These are phyloP conservation scores for Coniferiporia weirii DNA, from an alignment of 1,284 basidiomycete species.

Conservation along the genomic window DNA sequence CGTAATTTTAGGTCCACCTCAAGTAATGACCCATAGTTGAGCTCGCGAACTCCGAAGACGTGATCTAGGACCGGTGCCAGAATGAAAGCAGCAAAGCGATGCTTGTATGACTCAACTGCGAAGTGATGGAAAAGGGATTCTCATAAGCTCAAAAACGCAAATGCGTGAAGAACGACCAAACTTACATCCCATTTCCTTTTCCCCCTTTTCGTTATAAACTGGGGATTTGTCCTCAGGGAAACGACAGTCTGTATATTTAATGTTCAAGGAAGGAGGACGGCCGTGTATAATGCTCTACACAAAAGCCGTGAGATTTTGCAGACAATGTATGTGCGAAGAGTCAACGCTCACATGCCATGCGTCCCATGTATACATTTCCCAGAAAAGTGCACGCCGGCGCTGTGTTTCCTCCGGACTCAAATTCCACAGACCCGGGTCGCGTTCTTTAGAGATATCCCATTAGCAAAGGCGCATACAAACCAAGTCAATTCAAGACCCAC, in stretches of 20 bases:
- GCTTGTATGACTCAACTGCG: constrained; percentile 45
- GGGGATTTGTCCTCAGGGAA: constrained; percentile 44
- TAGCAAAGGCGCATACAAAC: background rate
- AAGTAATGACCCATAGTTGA: constrained; percentile 37
- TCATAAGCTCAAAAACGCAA: background rate
- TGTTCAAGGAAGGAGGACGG: constrained; percentile 39
- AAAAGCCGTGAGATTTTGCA: background rate
- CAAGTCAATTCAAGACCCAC: constrained; percentile 30
- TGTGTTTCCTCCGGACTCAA: constrained; percentile 44
- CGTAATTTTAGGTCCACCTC: constrained; percentile 43
- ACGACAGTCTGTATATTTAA: constrained; percentile 43
- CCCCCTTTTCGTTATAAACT: constrained; percentile 27
- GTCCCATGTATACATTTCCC: constrained; percentile 50
- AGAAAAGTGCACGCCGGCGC: constrained; percentile 44
- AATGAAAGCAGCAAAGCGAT: constrained; percentile 40
- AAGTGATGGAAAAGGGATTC: background rate
- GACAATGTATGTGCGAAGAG: background rate
- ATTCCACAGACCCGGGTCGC: constrained; percentile 48
- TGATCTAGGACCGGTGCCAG: constrained; percentile 39
- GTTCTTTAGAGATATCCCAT: constrained; percentile 32
- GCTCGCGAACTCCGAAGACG: constrained; percentile 34
- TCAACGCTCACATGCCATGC: constrained; percentile 39
- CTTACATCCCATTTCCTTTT: constrained; percentile 41
- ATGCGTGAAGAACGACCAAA: constrained; percentile 8
- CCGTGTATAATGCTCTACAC: constrained; percentile 42